Conservation (phyloP, 371 early-diverging fungal genomes). For the Entomophthora muscae region DNA sequence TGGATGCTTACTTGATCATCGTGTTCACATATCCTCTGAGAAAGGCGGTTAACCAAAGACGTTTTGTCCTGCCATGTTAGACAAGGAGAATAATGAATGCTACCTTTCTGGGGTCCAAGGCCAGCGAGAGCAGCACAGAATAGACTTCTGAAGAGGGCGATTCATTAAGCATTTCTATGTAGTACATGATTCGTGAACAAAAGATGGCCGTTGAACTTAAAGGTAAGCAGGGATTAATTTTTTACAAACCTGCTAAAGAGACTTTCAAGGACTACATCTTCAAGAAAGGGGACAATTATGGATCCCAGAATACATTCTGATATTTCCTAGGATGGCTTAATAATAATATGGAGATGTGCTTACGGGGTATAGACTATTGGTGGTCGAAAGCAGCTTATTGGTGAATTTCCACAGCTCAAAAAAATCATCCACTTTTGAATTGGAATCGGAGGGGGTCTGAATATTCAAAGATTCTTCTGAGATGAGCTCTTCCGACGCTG, state of each 20-base stretch:
- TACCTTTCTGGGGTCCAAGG: too few relatives aligned
- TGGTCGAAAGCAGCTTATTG: not conserved
- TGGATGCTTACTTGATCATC: not conserved
- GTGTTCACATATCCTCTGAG: too few relatives aligned
- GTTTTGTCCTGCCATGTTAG: too few relatives aligned
- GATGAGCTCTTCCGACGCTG: too few relatives aligned
- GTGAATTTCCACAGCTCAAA: conserved; percentile 8
- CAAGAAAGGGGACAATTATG: not conserved
- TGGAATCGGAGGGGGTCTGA: not conserved
- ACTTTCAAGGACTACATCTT: not conserved
- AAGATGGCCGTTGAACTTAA: not conserved
- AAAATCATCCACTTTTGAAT: not conserved
- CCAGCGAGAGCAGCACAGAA: not conserved
- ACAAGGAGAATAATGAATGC: too few relatives aligned
- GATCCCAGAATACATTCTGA: not conserved
- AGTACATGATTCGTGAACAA: not conserved
- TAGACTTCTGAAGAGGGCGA: not conserved
- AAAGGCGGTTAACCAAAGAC: too few relatives aligned
- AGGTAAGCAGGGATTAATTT: not conserved
- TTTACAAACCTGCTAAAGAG: not conserved
- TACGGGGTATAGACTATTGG: not conserved
- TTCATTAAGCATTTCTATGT: not conserved
- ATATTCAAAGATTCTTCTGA: too few relatives aligned
- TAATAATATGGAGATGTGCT: not conserved
- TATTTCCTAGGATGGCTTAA: not conserved